A percentile compares a stretch with the other conserved stretches of the same genome.
These are phyloP conservation scores for Epichloe glyceriae DNA, from an alignment of 2,329 filamentous ascomycete genomes.

Conservation along the genomic window DNA sequence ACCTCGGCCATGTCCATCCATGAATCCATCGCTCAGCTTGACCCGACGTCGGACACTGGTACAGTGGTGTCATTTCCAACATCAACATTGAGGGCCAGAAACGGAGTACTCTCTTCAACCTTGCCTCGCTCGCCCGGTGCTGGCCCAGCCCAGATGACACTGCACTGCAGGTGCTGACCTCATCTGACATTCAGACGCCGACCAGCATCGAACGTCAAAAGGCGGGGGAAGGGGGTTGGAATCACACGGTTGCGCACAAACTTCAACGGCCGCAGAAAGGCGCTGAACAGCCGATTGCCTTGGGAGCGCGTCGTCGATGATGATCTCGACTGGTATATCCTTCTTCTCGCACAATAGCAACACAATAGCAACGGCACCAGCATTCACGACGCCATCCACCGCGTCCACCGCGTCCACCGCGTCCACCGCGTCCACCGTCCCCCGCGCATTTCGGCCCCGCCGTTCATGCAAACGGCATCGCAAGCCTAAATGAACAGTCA, in stretches of 20 bases:
- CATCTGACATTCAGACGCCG: too few species aligned
- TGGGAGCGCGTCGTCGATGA: background rate
- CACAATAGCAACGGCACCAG: background rate
- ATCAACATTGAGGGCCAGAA: too few species aligned
- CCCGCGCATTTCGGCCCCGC: background rate
- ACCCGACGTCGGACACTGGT: too few species aligned
- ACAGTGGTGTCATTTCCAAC: too few species aligned
- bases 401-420: background rate
- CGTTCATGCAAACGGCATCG: background rate
- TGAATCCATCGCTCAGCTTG: too few species aligned
- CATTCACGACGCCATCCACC: background rate
- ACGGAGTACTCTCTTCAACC: too few species aligned
- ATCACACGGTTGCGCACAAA: background rate
- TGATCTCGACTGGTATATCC: slow-evolving; percentile 1
- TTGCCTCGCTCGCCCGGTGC: too few species aligned
- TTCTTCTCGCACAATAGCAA: background rate
- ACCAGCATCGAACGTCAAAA: background rate
- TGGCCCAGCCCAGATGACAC: too few species aligned
- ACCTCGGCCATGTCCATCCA: too few species aligned
- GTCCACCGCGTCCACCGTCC: background rate
- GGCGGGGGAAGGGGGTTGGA: background rate
- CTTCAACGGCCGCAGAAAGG: background rate
- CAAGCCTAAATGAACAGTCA: slow-evolving; percentile 7
- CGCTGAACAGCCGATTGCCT: background rate
- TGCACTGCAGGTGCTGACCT: too few species aligned